Evolutionary conservation across 2,329 filamentous ascomycete genomes (phyloP).

Genomic region (Colletotrichum horii): DNA sequence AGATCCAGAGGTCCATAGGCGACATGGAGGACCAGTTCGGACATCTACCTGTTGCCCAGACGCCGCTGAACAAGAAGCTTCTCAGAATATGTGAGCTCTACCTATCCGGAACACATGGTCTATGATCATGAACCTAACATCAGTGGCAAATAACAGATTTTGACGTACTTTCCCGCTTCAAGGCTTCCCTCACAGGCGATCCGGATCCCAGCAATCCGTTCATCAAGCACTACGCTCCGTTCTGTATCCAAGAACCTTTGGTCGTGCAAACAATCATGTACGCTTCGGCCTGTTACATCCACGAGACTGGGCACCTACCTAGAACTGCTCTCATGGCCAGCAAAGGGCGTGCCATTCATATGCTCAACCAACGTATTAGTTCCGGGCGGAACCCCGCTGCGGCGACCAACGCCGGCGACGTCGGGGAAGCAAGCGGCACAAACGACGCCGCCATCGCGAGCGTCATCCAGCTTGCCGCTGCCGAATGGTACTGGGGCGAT

Average conservation of each 20-base stretch:
- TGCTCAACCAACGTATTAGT: constrained; percentile 53
- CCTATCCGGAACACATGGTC: background rate
- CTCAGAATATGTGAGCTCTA: constrained; percentile 23
- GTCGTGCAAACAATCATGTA: constrained; percentile 54
- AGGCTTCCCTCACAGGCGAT: constrained; percentile 54
- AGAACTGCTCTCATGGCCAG: constrained; percentile 46
- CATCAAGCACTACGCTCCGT: constrained; percentile 53
- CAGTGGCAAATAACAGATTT: constrained; percentile 40
- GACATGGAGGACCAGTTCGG: constrained; percentile 38
- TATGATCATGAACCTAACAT: background rate
- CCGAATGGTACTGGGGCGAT: constrained; percentile 61
- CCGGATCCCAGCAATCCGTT: constrained; percentile 48
- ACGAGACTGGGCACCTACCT: constrained; percentile 52
- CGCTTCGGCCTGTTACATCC: constrained; percentile 55
- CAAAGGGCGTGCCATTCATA: constrained; percentile 46
- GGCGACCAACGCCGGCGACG: background rate
- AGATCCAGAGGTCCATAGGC: background rate
- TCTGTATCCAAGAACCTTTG: constrained; percentile 53
- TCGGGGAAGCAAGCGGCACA: constrained; percentile 25
- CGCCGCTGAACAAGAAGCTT: constrained; percentile 51
- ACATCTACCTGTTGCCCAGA: constrained; percentile 45
- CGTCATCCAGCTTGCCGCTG: constrained; percentile 53
- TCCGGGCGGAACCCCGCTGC: constrained; percentile 22
- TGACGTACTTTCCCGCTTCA: constrained; percentile 55
- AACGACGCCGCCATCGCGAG: constrained; percentile 52